A percentile compares a stretch with the other conserved stretches of the same genome.
Conservation (phyloP, 2,329 filamentous ascomycete species). For the Colletotrichum limetticola region DNA sequence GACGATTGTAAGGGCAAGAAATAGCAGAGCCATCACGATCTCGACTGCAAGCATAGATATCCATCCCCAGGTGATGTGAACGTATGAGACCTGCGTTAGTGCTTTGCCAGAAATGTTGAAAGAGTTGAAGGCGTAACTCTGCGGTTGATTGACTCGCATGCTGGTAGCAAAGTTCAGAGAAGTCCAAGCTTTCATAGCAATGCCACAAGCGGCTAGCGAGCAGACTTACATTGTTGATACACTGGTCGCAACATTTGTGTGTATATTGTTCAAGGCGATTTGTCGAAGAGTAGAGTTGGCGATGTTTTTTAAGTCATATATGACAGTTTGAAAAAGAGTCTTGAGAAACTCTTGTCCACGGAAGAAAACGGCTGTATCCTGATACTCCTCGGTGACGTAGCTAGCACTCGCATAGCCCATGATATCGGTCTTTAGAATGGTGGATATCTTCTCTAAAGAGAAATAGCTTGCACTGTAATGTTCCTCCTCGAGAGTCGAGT, state of each 20-base stretch:
- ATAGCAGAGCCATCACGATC: neutral
- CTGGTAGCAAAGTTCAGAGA: neutral
- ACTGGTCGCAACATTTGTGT: neutral
- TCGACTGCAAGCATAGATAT: neutral
- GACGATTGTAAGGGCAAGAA: neutral
- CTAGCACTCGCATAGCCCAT: neutral
- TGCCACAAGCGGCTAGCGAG: neutral
- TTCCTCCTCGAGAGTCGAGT: neutral
- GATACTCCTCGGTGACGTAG: neutral
- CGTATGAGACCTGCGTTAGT: constrained; percentile 7
- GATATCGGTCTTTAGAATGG: neutral
- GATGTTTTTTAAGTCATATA: neutral
- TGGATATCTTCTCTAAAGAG: neutral
- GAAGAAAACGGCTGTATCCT: neutral
- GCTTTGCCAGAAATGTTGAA: constrained; percentile 6
- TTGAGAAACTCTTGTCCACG: neutral
- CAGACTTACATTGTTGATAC: neutral
- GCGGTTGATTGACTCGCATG: neutral
- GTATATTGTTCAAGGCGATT: neutral
- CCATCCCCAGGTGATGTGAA: constrained; percentile 12
- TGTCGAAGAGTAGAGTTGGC: neutral
- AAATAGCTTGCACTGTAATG: neutral
- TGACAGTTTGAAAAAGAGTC: neutral
- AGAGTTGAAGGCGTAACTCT: neutral
- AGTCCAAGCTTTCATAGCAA: neutral